phyloP scores from a whole-genome alignment of 2,329 filamentous ascomycete species.

The Fonsecaea monophora region DNA sequence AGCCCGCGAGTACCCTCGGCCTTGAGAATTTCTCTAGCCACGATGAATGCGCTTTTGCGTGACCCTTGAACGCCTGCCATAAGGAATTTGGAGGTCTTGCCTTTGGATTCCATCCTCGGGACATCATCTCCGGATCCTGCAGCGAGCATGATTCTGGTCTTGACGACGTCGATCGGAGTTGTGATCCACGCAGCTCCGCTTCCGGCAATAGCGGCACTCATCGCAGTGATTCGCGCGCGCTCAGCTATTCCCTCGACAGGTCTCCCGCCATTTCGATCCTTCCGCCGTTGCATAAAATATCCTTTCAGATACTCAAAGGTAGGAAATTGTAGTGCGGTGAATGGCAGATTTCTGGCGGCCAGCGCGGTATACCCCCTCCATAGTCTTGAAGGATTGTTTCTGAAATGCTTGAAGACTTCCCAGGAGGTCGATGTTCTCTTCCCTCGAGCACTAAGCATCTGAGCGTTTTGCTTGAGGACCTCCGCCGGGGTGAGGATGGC shows the following conservation, averaged over 20 bases:
- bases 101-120: conserved; percentile 20
- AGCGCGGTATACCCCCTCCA: conserved; percentile 81
- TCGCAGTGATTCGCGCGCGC: conserved; percentile 72
- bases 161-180: conserved; percentile 87
- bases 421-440: conserved; percentile 56
- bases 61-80: conserved; percentile 34
- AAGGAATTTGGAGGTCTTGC: conserved; percentile 32
- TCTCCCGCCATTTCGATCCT: conserved; percentile 48
- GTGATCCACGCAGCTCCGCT: conserved; percentile 79
- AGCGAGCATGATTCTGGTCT: conserved; percentile 85
- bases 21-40: conserved; percentile 69
- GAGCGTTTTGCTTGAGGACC: conserved; percentile 91
- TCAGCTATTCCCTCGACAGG: conserved; percentile 60
- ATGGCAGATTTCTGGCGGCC: conserved; percentile 81
- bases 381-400: conserved; percentile 60
- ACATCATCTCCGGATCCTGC: conserved; percentile 52
- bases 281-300: conserved; percentile 56
- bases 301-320: conserved; percentile 76
- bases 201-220: conserved; percentile 76
- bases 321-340: conserved; percentile 87
- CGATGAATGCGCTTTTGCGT: conserved; percentile 60
- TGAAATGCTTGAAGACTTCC: conserved; percentile 64
- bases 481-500: conserved; percentile 86
- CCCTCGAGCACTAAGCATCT: conserved; percentile 66
- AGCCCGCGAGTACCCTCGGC: conserved; percentile 75